Evolutionary conservation across 2,329 filamentous ascomycete species (phyloP), one percentile per base, ranked within the genome.

Genomic region (Colletotrichum euphorbiae): DNA sequence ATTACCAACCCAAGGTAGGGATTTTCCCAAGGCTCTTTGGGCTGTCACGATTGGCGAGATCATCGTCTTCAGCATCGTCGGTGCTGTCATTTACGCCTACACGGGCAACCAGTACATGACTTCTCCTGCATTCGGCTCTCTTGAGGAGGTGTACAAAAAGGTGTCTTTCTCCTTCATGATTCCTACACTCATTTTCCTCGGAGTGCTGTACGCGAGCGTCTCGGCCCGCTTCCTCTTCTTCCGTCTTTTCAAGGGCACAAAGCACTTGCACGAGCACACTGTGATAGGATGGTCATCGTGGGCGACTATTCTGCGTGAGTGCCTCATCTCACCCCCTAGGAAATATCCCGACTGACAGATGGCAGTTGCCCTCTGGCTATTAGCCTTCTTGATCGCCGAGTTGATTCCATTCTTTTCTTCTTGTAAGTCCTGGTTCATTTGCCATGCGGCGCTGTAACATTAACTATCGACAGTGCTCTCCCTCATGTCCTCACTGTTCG

Each of bases 161-260:
- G 86, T 96, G 2, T 88, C 93, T 0, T 98, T 97, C 80, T 94
- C 91, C 12, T 97, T 98, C 82, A 97, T 97, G 94, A 91, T 98
- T 36, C 94, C 94, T 0, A 98, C 94, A 0, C 86, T 98, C 71
- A 93, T 98, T 75, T 98, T 98, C 82, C 81, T 98, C 4, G 94
- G 94, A 7, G 93, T 97, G 0, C 80, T 98, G 17, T 98, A 98
- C 77, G 94, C 94, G 13, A 96, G 93, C 0, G 93, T 98, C 1
- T 94, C 93, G 4, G 91, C 92, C 1, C 91, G 94, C 33, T 97
- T 98, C 81, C 83, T 98, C 74, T 97, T 97, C 82, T 97, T 97
- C 87, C 92, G 93, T 71, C 76, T 96, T 17, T 97, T 97, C 79
- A 89, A 91, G 65, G 89, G 90, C 73, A 92, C 93, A 1, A 70